Base-by-base conservation (phyloP, 2,329 filamentous ascomycete species). In the Colletotrichum cereale region DNA sequence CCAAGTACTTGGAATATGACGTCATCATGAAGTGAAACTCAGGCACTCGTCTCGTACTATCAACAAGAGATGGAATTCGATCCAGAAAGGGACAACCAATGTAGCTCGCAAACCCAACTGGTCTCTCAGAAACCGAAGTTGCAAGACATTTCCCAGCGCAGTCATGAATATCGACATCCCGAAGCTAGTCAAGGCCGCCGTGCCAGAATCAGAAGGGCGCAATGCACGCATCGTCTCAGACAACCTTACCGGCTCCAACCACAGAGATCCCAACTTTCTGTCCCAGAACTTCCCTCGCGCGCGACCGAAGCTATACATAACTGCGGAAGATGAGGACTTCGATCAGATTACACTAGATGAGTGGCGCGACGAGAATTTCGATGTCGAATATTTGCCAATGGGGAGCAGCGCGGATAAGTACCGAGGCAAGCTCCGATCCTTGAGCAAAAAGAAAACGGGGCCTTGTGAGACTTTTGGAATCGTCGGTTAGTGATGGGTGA, bases 391-490 rank as follows among this genome's bases (percentile, higher is more conserved):
- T 31, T 72, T 86, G 42, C 75, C 82, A 3, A 80, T 85, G 78
- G 82, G 80, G 8, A 75, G 75, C 12, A 78, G 77, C 3, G 77
- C 73, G 5, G 76, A 79, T 7, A 78, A 79, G 29, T 86, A 84
- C 71, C 38, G 76, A 16, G 66, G 69, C 3, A 82, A 79, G 71
- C 75, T 86, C 34, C 77, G 78, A 53, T 74, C 75, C 1, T 67
- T 85, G 47, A 78, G 77, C 48, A 78, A 74, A 26, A 74, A 77
- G 8, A 75, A 80, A 1, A 67, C 83, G 38, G 82, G 78, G 0
- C 82, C 84, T 0, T 85, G 84, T 48, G 80, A 85, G 47, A 83
- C 80, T 0, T 86, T 81, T 57, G 84, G 83, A 2, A 83, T 86
- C 18, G 67, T 86, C 3, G 82, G 82, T 83, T 61, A 67, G 82